Base-by-base conservation (phyloP, 2,329 filamentous ascomycete species). In the Colletotrichum destructivum region DNA sequence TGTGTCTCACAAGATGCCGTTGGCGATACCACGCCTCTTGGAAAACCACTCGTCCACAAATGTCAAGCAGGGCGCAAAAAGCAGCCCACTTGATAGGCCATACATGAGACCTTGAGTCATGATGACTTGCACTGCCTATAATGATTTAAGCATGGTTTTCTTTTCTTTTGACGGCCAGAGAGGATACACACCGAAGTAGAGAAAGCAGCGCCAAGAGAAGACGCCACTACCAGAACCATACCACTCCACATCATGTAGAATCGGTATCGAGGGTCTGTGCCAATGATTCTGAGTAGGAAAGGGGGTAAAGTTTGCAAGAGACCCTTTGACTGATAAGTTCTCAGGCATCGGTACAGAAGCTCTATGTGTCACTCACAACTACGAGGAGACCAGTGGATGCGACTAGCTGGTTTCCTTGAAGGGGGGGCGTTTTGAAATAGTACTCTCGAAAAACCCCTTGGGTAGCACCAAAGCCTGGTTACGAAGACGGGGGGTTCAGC, bases 1-100 rank as follows among this genome's bases (percentile, higher is more conserved):
- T 26, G 11, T 5, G 9, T 9, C 65, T 40, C 12, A 68, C 65
- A 68, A 63, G 31, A 86, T 79, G 0, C 82, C 82, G 38, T 81
- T 83, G 2, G 83, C 84, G 3, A 86, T 73, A 44, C 80, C 81
- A 0, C 84, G 76, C 16, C 76, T 77, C 21, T 74, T 77, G 9
- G 74, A 69, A 72, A 86, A 86, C 84, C 84, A 85, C 59, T 86
- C 82, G 1, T 80, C 79, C 0, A 82, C 72, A 3, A 85, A 76
- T 0, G 79, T 78, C 1, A 82, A 75, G 42, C 78, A 78, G 1
- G 82, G 81, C 3, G 83, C 80, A 51, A 81, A 84, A n/a, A 84
- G 73, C 15, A 81, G 80, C 0, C 82, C 82, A 7, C 65, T 67
- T 1, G 65, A 67, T 5, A 67, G 13, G 1, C 65, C 65, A 47